Base-by-base conservation (phyloP, 2,329 filamentous ascomycete species). In the Colletotrichum sp. region DNA sequence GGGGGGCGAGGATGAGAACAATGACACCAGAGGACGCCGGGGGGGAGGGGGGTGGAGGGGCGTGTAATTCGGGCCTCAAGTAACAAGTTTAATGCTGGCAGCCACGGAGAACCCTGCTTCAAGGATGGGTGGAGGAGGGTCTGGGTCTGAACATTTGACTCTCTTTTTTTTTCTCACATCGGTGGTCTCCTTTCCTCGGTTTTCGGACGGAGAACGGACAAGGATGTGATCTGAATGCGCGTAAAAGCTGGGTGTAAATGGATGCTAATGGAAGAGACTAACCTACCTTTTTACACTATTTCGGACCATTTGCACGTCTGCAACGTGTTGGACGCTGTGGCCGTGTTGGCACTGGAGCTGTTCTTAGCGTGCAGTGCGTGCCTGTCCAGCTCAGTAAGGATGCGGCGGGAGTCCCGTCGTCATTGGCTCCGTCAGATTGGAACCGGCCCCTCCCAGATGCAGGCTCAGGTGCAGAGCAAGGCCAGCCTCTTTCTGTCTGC, bases 391-490 rank as follows among this genome's bases (percentile, higher is more conserved):
- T 48, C 39, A 48, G 39, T 6, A 48, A 48, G 39, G 39, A 48
- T 48, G 39, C 39, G 39, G 39, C 39, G 39, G 39, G 55, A 59
- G 3, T 59, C 24, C 65, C 71, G 30, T 69, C 68, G 66, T 63
- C 68, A 72, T 75, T 75, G 72, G 72, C 72, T 68, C 68, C 68
- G 68, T 60, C 72, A 71, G 72, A 22, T 44, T 75, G 68, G 72
- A 65, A 65, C 59, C 60, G 67, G 72, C 48, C 59, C 68, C 72
- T 48, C 48, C 22, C 32, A 65, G 39, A 39, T 22, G 66, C 67
- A 68, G 66, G 10, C 59, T n/a, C 39, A n/a, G 39, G 39, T 52
- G 44, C 44, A 52, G n/a, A 52, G 44, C 44, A 52, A 66, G 36
- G 34, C 44, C 64, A 59, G 22, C 55, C 68, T 48, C 69, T 24